A percentile compares a stretch with the other conserved stretches of the same genome.
Conservation (phyloP, 768 basidiomycete species). For the Pisolithus marmoratus region DNA sequence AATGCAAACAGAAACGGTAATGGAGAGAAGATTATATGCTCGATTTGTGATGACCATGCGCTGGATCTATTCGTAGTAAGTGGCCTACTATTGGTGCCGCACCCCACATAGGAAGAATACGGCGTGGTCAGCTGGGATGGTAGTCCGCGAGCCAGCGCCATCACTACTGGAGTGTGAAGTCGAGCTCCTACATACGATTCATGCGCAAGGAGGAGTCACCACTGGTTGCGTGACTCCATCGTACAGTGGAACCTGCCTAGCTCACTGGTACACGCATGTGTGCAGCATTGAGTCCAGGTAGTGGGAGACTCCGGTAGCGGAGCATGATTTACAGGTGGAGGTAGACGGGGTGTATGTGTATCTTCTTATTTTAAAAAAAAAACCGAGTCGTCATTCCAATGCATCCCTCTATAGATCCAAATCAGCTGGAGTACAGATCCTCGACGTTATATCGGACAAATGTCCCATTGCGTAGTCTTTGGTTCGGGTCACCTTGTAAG, state of each 20-base stretch:
- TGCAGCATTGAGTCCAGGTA: slow-evolving; percentile 6
- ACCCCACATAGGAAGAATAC: background rate
- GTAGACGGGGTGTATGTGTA: slow-evolving; percentile 24
- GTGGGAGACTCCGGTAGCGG: slow-evolving; percentile 1
- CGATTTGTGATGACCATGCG: slow-evolving; percentile 19
- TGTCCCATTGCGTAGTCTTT: slow-evolving; percentile 15
- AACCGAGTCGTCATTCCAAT: background rate
- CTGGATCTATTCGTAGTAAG: slow-evolving; percentile 20
- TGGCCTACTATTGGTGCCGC: background rate
- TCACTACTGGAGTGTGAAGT: no score
- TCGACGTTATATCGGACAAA: slow-evolving; percentile 20
- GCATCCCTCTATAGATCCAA: slow-evolving; percentile 13
- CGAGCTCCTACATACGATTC: slow-evolving; percentile 12
- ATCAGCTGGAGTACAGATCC: slow-evolving; percentile 20
- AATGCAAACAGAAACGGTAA: background rate
- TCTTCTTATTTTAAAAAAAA: background rate
- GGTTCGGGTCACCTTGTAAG: slow-evolving; percentile 28
- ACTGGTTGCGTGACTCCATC: slow-evolving; percentile 20
- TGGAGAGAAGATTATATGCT: slow-evolving; percentile 13
- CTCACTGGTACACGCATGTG: slow-evolving; percentile 19
- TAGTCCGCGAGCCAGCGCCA: slow-evolving; percentile 1
- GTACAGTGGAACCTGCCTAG: slow-evolving; percentile 22
- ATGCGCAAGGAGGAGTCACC: slow-evolving; percentile 23
- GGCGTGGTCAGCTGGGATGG: no score
- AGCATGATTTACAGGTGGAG: slow-evolving; percentile 26